phyloP scores from a whole-genome alignment of 2,329 filamentous ascomycete species.

The Dendryphion nanum region DNA sequence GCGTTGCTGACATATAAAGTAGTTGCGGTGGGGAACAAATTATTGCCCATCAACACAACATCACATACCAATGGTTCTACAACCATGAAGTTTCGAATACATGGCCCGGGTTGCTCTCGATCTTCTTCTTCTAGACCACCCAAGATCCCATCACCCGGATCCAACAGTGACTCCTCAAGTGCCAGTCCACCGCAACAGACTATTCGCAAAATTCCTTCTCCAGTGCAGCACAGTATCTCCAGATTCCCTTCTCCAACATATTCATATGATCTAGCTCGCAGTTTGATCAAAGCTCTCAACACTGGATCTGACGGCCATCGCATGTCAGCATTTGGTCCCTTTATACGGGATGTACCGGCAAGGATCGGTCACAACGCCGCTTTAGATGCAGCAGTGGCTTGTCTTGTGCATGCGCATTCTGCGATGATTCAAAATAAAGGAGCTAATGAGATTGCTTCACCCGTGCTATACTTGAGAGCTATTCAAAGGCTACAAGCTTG shows the following conservation, averaged over 20 bases:
- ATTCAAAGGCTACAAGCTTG: constrained; percentile 27
- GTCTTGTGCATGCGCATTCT: constrained; percentile 27
- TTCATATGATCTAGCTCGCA: constrained; percentile 25
- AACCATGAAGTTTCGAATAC: too few relatives aligned
- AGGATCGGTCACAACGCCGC: constrained; percentile 32
- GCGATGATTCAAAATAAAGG: constrained; percentile 23
- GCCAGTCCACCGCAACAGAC: constrained; percentile 14
- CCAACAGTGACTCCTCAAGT: constrained; percentile 5
- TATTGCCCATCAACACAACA: too few relatives aligned
- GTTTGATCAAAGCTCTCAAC: constrained; percentile 22
- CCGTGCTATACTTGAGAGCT: constrained; percentile 27
- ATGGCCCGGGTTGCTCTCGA: too few relatives aligned
- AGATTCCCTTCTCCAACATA: constrained; percentile 25
- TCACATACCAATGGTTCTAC: too few relatives aligned
- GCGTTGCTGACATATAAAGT: too few relatives aligned
- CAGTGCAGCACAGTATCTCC: constrained; percentile 14
- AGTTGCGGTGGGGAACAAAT: too few relatives aligned
- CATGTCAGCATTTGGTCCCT: constrained; percentile 31
- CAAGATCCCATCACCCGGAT: neutral
- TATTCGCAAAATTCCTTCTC: constrained; percentile 21
- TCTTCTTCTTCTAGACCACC: neutral
- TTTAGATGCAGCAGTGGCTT: constrained; percentile 30
- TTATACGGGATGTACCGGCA: constrained; percentile 28
- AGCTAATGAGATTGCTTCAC: constrained; percentile 22
- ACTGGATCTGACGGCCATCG: constrained; percentile 28